Base-by-base conservation (phyloP, 176 grass and related monocot genomes). In the Cocos nucifera region DNA sequence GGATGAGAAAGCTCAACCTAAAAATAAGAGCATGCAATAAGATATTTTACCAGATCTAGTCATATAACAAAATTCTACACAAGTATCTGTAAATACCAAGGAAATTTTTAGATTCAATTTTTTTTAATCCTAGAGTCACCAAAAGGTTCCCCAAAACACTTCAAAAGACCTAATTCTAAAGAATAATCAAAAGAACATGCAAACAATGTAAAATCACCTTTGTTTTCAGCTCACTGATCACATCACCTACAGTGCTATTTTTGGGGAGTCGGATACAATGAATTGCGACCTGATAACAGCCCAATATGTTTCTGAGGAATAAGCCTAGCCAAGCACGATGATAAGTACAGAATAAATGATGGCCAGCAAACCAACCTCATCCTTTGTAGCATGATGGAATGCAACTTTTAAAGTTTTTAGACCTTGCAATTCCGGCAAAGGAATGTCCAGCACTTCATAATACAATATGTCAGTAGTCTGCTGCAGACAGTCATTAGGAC, bases 381-480 rank as follows among this genome's bases (percentile, higher is more conserved):
- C 56, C 14, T 67, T 82, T 77, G 60, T 50, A 32, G 82, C 79
- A 57, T 77, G 77, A 50, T 86, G 73, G 73, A 86, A 90, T 65
- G 72, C 56, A 15, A 90, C 56, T 63, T 74, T 90, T 51, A 90
- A 56, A 48, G 79, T 82, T 63, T 79, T 86, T 59, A 82, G 59
- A 48, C 61, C 69, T 90, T 90, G 82, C 61, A 90, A 77, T 63
- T 82, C 75, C n/a, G 87, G 87, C 67, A 90, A 78, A 66, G 87
- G 87, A 73, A 90, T 90, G 56, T 90, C 87, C 72, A 90, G 61
- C 54, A 79, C 63, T 55, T 90, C 87, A 44, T 90, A 86, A 79
- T 90, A 90, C 59, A 90, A 56, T 64, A 90, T 77, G 44, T 90
- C 76, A 82, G 24, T 77, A 35, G 78, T 79, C 87, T 90, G 75